phyloP scores from a whole-genome alignment of 495 filamentous ascomycete species.

The Venustampulla echinocandica region DNA sequence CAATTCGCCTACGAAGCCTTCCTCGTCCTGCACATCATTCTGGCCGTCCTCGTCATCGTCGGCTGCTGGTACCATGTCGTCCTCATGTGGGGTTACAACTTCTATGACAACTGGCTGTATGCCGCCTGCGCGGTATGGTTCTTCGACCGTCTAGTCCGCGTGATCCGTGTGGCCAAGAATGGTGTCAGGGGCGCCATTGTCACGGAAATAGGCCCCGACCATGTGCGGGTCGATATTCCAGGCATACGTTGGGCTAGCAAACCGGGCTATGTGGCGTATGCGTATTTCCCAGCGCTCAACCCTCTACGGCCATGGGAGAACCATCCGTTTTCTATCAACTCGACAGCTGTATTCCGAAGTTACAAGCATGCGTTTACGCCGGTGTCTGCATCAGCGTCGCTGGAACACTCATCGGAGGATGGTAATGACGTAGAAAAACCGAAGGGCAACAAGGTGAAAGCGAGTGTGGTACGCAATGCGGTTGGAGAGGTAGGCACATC shows the following conservation, averaged over 20 bases:
- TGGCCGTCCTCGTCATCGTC: slow-evolving; percentile 30
- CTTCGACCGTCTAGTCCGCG: slow-evolving; percentile 33
- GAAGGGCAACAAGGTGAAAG: not conserved
- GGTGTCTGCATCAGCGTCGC: not conserved
- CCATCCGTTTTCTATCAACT: slow-evolving; percentile 38
- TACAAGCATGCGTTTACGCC: not conserved
- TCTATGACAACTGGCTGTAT: slow-evolving; percentile 40
- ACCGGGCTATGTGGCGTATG: slow-evolving; percentile 29
- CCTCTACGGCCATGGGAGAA: slow-evolving; percentile 37
- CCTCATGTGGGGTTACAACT: slow-evolving; percentile 16
- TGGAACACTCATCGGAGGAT: not conserved
- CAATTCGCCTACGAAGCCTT: slow-evolving; percentile 33
- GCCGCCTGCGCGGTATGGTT: slow-evolving; percentile 34
- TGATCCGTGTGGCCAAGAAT: slow-evolving; percentile 22
- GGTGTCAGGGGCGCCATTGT: slow-evolving; percentile 26
- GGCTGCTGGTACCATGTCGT: slow-evolving; percentile 36
- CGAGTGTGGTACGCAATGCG: not conserved
- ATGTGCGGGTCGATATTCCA: slow-evolving; percentile 30
- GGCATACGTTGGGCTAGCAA: slow-evolving; percentile 25
- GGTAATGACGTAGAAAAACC: not conserved
- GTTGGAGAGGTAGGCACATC: not conserved
- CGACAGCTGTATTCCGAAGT: slow-evolving; percentile 21
- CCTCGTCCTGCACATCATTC: slow-evolving; percentile 30
- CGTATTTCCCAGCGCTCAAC: slow-evolving; percentile 36
- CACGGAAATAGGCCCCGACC: slow-evolving; percentile 24